phyloP scores from a whole-genome alignment of 2,329 filamentous ascomycete species.

The Botryotinia globosa region DNA sequence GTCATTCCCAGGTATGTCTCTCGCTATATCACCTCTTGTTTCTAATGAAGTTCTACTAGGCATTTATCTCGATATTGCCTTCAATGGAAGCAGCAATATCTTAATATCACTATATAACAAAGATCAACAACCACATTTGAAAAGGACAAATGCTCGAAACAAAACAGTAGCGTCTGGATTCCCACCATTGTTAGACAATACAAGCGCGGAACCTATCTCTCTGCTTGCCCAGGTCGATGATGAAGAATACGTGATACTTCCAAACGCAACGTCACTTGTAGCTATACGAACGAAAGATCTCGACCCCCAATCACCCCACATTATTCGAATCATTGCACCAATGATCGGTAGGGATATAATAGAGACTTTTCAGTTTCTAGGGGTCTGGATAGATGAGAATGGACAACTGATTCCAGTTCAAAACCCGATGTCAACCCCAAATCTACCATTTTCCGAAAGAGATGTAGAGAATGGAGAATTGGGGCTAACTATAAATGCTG shows the following conservation, averaged over 20 bases:
- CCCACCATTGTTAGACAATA: slow-evolving; percentile 23
- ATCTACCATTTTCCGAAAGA: not conserved
- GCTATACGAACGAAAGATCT: slow-evolving; percentile 26
- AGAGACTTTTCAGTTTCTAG: slow-evolving; percentile 32
- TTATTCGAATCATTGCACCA: slow-evolving; percentile 33
- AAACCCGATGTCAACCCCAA: not conserved
- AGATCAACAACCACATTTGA: not conserved
- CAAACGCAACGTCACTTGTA: slow-evolving; percentile 29
- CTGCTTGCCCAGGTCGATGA: slow-evolving; percentile 32
- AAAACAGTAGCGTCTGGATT: slow-evolving; percentile 5
- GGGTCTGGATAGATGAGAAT: slow-evolving; percentile 32
- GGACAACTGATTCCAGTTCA: slow-evolving; percentile 26
- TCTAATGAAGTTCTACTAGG: slow-evolving; percentile 22
- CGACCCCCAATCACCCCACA: slow-evolving; percentile 23
- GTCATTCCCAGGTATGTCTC: slow-evolving; percentile 31
- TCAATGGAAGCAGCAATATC: slow-evolving; percentile 29
- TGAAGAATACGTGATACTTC: slow-evolving; percentile 32
- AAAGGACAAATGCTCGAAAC: not conserved
- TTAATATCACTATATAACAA: slow-evolving; percentile 30
- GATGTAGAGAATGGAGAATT: not conserved
- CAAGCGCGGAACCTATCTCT: slow-evolving; percentile 30
- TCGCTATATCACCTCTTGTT: not conserved
- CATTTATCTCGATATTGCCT: slow-evolving; percentile 32
- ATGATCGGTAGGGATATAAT: slow-evolving; percentile 25
- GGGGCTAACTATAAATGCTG: too few species aligned